Base-by-base conservation (phyloP, 1,284 basidiomycete genomes). In the Tausonia pullulans region DNA sequence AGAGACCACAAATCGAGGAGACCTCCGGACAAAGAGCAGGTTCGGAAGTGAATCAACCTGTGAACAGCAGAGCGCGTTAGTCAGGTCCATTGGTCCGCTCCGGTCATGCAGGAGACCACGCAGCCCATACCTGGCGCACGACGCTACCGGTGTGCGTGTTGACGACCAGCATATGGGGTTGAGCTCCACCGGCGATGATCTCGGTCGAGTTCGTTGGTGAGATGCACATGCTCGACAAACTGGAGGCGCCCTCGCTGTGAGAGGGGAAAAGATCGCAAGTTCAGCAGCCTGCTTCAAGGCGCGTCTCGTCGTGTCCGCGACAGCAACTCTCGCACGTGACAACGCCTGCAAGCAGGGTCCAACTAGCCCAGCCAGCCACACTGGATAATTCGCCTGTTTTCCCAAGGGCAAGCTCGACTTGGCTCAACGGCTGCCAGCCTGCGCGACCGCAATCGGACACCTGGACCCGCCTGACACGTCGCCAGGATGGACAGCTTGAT, bases 131-230 rank as follows among this genome's bases (percentile, higher is more conserved):
- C 69, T 83, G 80, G 57, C 86, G 83, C 41, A 87, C 78, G 43
- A 84, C 75, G 61, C 79, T 78, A n/a, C 90, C 90, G 0, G 86
- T 87, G 69, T 84, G 79, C 8, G 85, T 81, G 74, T 90, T 92
- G 65, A 92, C 77, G 60, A 91, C 78, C 58, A 86, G 75, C 69
- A 93, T 75, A 67, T 87, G 84, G 61, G 84, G 81, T 5, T 79
- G 74, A 9, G 71, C 75, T 27, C 81, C 78, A 3, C 85, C 85
- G 2, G 87, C 84, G 1, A 83, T 80, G 39, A 87, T 85, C 59
- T 83, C 77, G 65, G 78, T 76, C 57, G 76, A 76, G 67, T 77
- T 77, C 49, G 73, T 73, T 8, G 78, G 78, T 53, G 50, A 58
- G 27, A 60, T 50, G 46, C 58, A 59, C 50, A 66, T 60, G 60